Base-by-base conservation (phyloP, 1,284 basidiomycete species). In the Tilletia caries region DNA sequence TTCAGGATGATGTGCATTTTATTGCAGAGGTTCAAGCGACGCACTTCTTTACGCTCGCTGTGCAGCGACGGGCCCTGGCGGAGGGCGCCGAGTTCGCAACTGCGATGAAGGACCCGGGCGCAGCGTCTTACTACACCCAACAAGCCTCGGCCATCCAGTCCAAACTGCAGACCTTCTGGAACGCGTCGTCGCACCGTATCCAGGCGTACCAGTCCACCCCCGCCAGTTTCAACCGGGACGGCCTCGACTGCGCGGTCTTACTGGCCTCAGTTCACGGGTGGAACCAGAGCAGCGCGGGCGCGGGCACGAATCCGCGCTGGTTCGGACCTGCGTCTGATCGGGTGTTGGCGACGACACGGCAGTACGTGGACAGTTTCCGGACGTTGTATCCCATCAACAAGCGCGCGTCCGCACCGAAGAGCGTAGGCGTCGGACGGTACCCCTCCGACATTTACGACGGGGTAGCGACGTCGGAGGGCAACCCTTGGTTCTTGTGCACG, bases 401-500 rank as follows among this genome's bases (percentile, higher is more conserved):
- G 41, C 70, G 70, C 48, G 71, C 75, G 18, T 69, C 71, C 8
- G 68, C 74, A 1, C 73, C 75, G 13, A 41, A 44, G 8, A 73
- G 73, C 23, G 75, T 77, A 3, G 73, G 68, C 6, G 71, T 70
- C 12, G 76, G 76, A 15, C 68, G 76, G 13, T 77, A 77, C 65
- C 52, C 46, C 0, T 68, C 69, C 41, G 76, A 77, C 50, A 67
- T 72, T 2, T 77, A 76, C 70, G 65, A 73, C 29, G 76, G 76
- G 15, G 66, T 68, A 10, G 68, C 64, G 20, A 70, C 67, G 2
- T 71, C 70, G 23, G 64, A 73, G 66, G 76, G 74, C 64, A 77
- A 77, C 68, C 76, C 76, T 15, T 77, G 76, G 76, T 77, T 69
- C 73, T 69, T 77, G 43, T 76, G 74, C 65, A 77, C 76, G 2